Percentiles rank a stretch among this genome's conserved stretches.
Evolutionary conservation across 768 basidiomycete genomes (phyloP).

Genomic region (Calvatia gigantea): DNA sequence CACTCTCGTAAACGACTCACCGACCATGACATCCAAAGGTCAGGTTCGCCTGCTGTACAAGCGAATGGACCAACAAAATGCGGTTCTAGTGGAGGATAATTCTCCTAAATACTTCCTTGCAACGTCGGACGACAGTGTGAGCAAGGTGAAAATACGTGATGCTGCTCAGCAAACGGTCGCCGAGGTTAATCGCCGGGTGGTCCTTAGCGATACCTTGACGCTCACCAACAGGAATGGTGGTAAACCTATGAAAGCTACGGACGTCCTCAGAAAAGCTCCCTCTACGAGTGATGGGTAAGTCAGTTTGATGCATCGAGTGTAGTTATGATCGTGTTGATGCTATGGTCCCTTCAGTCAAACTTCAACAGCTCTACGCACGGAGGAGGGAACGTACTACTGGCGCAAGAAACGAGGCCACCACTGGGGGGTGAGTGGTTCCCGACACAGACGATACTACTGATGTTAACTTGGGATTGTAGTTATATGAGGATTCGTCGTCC

Average conservation of each 20-base stretch:
- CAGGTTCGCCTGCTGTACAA: conserved; percentile 8
- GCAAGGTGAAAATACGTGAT: conserved; percentile 7
- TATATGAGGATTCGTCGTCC: background rate
- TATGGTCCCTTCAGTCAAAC: background rate
- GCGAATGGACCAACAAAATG: background rate
- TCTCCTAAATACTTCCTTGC: conserved; percentile 4
- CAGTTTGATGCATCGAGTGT: background rate
- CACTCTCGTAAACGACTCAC: conserved; percentile 8
- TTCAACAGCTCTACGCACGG: background rate
- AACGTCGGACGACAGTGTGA: background rate
- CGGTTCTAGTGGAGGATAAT: background rate
- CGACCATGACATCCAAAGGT: background rate
- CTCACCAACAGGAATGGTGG: background rate
- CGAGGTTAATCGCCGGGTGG: background rate
- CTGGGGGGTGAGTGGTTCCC: background rate
- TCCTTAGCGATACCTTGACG: background rate
- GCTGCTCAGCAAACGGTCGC: background rate
- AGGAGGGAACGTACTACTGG: conserved; percentile 5
- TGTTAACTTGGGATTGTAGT: background rate
- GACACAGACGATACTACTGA: background rate
- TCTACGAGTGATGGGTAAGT: conserved; percentile 3
- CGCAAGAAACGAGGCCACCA: background rate
- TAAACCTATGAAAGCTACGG: background rate
- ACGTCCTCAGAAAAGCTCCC: background rate
- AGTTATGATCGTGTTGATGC: background rate